A percentile compares a stretch with the other conserved stretches of the same genome.
These are phyloP conservation scores for Didymella keratinophila DNA, from an alignment of 2,329 filamentous ascomycete species.

Conservation along the genomic window DNA sequence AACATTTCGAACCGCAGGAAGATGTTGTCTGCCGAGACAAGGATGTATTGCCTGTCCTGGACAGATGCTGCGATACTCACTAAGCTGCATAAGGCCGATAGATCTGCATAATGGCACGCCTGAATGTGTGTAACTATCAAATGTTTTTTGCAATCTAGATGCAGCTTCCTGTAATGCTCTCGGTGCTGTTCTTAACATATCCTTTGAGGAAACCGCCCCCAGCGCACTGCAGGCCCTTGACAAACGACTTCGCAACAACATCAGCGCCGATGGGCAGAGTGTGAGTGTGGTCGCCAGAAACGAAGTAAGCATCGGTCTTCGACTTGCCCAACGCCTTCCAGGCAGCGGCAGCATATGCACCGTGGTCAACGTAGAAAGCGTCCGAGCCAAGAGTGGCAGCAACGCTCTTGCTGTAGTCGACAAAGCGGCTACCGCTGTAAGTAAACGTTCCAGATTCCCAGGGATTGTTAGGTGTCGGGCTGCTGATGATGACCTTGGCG, in stretches of 20 bases:
- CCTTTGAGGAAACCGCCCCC: constrained; percentile 54
- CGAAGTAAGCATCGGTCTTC: constrained; percentile 62
- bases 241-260: constrained; percentile 64
- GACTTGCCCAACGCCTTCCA: constrained; percentile 60
- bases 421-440: constrained; percentile 62
- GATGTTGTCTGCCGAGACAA: background rate
- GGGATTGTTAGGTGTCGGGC: constrained; percentile 68
- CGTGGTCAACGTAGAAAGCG: constrained; percentile 65
- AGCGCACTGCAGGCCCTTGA: constrained; percentile 63
- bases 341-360: constrained; percentile 63
- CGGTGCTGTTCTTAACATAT: constrained; percentile 49
- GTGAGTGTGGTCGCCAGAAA: constrained; percentile 68
- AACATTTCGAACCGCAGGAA: background rate
- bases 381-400: constrained; percentile 54
- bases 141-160: constrained; percentile 22
- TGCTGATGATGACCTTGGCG: constrained; percentile 65
- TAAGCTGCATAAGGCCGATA: background rate
- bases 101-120: background rate
- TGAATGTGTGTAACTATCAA: background rate
- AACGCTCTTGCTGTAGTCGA: constrained; percentile 62
- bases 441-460: constrained; percentile 65
- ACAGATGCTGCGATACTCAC: background rate
- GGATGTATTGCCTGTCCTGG: constrained; percentile 1
- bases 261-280: constrained; percentile 65
- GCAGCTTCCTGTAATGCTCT: constrained; percentile 41